Conservation (phyloP, 164 flowering plant species). For the Magnolia sinica region DNA sequence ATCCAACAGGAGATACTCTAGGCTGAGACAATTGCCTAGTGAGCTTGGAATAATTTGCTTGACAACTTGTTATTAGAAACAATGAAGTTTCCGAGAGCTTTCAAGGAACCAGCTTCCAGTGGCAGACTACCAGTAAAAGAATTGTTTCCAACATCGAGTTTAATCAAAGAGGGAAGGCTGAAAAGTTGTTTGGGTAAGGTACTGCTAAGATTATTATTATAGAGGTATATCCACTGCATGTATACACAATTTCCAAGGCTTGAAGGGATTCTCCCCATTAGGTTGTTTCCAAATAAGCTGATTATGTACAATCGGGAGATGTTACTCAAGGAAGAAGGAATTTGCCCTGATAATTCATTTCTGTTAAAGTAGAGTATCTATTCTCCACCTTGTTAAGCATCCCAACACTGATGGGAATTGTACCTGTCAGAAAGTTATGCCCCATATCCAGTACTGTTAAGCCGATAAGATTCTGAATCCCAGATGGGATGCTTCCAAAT, state of each 20-base stretch:
- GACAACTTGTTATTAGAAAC: conserved; percentile 13
- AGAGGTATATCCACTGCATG: conserved; percentile 4
- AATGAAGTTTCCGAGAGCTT: conserved; percentile 4
- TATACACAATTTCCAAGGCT: conserved; percentile 6
- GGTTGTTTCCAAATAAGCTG: background rate
- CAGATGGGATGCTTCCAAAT: no score
- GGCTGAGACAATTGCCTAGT: conserved; percentile 18
- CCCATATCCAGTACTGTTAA: no score
- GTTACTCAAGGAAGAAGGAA: no score
- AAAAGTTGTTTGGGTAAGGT: conserved; percentile 13
- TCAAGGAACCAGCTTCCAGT: conserved; percentile 24
- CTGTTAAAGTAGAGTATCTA: no score
- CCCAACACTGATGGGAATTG: no score
- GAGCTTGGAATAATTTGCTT: conserved; percentile 12
- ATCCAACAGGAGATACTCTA: conserved; percentile 7
- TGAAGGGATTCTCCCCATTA: conserved; percentile 7
- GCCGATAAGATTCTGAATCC: no score
- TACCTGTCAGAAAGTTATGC: no score
- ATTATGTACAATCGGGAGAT: background rate
- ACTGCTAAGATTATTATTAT: conserved; percentile 13
- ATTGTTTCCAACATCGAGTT: conserved; percentile 11
- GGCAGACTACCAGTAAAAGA: conserved; percentile 26
- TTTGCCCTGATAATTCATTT: no score
- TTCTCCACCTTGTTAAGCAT: no score
- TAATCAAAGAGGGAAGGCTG: conserved; percentile 7